Evolutionary conservation across 164 flowering plant genomes (phyloP).

Genomic region (Piper betle): DNA sequence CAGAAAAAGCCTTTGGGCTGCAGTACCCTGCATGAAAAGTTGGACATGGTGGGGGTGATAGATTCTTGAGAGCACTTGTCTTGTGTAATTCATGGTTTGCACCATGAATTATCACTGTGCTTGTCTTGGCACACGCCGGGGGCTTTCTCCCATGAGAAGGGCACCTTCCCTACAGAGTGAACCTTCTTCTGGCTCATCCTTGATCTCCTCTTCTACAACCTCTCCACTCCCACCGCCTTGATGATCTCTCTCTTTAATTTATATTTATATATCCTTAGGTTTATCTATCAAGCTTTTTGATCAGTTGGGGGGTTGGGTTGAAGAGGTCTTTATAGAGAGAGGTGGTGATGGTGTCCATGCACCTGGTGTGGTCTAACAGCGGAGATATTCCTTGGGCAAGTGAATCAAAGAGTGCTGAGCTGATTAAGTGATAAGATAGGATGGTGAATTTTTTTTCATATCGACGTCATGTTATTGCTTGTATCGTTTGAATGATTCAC

Average conservation of each 20-base stretch:
- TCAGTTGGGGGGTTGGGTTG: background rate
- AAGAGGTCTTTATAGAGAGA: constrained; percentile 1
- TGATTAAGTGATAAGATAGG: background rate
- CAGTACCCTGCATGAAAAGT: background rate
- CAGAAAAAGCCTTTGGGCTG: constrained; percentile 1
- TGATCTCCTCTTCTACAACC: too few relatives aligned
- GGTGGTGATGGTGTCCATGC: constrained; percentile 9
- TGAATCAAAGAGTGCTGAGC: constrained; percentile 5
- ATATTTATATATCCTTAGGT: background rate
- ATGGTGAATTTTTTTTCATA: constrained; percentile 1
- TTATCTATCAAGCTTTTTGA: background rate
- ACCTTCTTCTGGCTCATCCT: constrained; percentile 20
- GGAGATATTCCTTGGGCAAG: constrained; percentile 7
- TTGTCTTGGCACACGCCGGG: constrained; percentile 25
- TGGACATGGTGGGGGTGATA: constrained; percentile 13
- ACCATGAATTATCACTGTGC: background rate
- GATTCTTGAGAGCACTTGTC: constrained; percentile 4
- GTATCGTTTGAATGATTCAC: background rate
- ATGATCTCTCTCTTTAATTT: background rate
- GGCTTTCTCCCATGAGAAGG: constrained; percentile 38
- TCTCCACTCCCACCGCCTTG: too few relatives aligned
- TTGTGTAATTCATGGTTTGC: background rate
- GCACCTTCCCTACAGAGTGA: constrained; percentile 18
- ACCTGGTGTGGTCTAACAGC: constrained; percentile 15
- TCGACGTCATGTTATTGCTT: constrained; percentile 1